A percentile compares a stretch with the other conserved stretches of the same genome.
Conservation (phyloP, 768 basidiomycete species). For the Coprinellus micaceus region DNA sequence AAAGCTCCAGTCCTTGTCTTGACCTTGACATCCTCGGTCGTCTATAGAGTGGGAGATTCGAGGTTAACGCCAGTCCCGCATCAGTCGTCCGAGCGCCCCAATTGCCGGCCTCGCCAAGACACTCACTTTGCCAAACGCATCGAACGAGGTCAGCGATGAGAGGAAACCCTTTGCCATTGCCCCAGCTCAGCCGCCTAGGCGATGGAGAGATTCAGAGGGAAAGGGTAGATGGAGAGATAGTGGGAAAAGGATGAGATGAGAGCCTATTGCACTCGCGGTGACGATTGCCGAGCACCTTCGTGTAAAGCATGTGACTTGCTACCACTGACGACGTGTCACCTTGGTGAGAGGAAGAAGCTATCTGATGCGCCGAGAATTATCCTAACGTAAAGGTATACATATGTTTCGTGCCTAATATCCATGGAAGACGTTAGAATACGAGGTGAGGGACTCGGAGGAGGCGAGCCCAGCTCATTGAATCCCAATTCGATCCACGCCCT, state of each 20-base stretch:
- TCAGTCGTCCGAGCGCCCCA: conserved; percentile 5
- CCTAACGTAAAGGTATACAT: conserved; percentile 11
- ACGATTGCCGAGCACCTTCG: conserved; percentile 1
- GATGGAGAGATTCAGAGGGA: conserved; percentile 20
- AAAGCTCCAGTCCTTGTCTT: conserved; percentile 93
- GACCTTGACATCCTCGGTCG: conserved; percentile 98
- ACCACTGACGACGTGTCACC: conserved; percentile 35
- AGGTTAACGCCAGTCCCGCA: conserved; percentile 12
- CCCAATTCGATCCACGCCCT: conserved; percentile 68
- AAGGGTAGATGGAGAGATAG: conserved; percentile 20
- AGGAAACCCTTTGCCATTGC: conserved; percentile 77
- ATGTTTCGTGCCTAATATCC: not conserved
- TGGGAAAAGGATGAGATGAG: conserved; percentile 8
- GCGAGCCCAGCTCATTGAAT: conserved; percentile 31
- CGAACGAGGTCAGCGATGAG: conserved; percentile 80
- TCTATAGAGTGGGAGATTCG: conserved; percentile 44
- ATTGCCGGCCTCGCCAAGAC: conserved; percentile 11
- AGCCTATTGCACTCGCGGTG: not conserved
- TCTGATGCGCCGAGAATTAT: conserved; percentile 25
- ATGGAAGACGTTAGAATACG: no score
- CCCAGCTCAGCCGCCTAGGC: conserved; percentile 31
- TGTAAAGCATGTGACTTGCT: conserved; percentile 26
- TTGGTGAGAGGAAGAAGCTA: conserved; percentile 15
- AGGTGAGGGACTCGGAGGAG: conserved; percentile 2
- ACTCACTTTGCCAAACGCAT: conserved; percentile 97